Evolutionary conservation across 306 rosid genomes (phyloP).

Genomic region (Ceratonia siliqua): DNA sequence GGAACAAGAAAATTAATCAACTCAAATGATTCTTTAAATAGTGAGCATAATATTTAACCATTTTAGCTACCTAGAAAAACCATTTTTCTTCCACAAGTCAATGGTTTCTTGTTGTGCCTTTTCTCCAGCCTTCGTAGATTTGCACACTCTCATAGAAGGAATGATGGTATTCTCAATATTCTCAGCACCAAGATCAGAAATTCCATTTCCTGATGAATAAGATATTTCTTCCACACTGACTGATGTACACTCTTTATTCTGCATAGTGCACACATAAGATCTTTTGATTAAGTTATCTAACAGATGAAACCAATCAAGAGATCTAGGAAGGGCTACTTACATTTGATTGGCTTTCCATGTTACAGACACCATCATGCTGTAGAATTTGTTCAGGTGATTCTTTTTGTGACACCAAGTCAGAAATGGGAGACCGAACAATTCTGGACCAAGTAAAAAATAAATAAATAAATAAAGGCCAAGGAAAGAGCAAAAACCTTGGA

Average conservation of each 20-base stretch:
- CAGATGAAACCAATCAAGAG: conserved; percentile 11
- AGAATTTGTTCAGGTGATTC: conserved; percentile 42
- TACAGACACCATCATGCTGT: conserved; percentile 39
- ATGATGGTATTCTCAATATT: conserved; percentile 23
- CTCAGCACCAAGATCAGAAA: conserved; percentile 45
- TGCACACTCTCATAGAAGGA: conserved; percentile 46
- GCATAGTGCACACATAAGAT: conserved; percentile 28
- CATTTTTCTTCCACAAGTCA: conserved; percentile 81
- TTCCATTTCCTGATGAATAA: conserved; percentile 40
- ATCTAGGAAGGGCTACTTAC: conserved; percentile 47
- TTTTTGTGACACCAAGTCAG: conserved; percentile 53
- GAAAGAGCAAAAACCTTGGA: conserved; percentile 19
- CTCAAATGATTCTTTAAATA: background rate
- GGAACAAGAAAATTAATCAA: background rate
- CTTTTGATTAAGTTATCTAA: background rate
- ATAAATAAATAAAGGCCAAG: conserved; percentile 5
- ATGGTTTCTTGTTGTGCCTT: conserved; percentile 64
- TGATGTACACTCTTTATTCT: conserved; percentile 51
- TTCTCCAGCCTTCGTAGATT: conserved; percentile 74
- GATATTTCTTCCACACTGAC: conserved; percentile 48
- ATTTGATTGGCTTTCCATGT: conserved; percentile 46
- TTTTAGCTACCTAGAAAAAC: conserved; percentile 73
- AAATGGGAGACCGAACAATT: conserved; percentile 64
- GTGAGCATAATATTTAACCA: conserved; percentile 2
- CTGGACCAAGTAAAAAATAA: conserved; percentile 46